Conservation (phyloP, 371 early-diverging fungal genomes). For the Mortierella sp. region DNA sequence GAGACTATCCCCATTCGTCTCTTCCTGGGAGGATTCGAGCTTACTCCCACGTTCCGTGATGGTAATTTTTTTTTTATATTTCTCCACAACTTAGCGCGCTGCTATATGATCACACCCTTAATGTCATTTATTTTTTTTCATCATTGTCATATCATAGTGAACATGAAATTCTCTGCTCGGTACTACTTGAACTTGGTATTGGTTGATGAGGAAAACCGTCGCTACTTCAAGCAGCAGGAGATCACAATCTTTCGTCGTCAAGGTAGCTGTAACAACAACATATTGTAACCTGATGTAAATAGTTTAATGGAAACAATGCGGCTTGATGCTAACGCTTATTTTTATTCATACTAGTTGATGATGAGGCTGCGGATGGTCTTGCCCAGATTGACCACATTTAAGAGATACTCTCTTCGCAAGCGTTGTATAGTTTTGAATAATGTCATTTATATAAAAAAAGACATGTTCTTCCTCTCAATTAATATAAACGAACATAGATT, state of each 20-base stretch:
- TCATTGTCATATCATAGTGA: constrained; percentile 63
- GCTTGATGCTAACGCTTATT: not conserved
- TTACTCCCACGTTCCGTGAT: constrained; percentile 87
- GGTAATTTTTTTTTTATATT: constrained; percentile 18
- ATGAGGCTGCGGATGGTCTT: constrained; percentile 24
- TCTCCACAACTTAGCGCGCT: not conserved
- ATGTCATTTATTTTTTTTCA: not conserved
- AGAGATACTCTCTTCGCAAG: not conserved
- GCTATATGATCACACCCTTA: not conserved
- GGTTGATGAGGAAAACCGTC: constrained; percentile 97
- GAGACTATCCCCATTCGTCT: constrained; percentile 98
- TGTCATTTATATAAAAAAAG: not conserved
- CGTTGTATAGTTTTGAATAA: not conserved
- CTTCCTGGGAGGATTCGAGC: constrained; percentile 95
- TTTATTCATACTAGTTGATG: constrained; percentile 17
- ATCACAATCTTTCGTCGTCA: constrained; percentile 85
- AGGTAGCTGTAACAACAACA: constrained; percentile 13
- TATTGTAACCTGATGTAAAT: not conserved
- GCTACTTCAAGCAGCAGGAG: constrained; percentile 98
- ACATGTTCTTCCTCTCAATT: too few relatives aligned
- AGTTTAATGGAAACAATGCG: not conserved
- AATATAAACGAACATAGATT: too few relatives aligned
- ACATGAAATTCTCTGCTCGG: constrained; percentile 97
- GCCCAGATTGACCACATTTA: constrained; percentile 16
- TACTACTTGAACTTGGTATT: constrained; percentile 98